Evolutionary conservation across 306 rosid species (phyloP), one percentile per base, ranked within the genome.

Genomic region (Prunus mume): DNA sequence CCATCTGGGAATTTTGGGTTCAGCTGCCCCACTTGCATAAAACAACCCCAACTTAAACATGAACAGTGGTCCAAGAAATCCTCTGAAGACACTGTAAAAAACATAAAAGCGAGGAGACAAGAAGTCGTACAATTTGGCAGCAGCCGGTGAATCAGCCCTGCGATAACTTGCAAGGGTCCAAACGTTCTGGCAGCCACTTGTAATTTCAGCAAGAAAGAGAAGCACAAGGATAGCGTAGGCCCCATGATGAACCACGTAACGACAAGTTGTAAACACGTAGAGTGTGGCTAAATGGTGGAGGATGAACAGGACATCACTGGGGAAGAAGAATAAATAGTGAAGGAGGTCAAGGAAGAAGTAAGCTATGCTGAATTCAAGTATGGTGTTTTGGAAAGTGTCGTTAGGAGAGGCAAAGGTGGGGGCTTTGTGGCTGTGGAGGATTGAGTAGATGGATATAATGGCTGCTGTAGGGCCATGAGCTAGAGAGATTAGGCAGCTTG

Each of bases 401-500:
- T 88, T 88, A 1, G 69, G 73, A 50, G 91, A 80, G 68, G 85
- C 83, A 19, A 83, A 86, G 70, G 65, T 55, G 27, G 38, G 7
- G 43, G 64, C 6, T 3, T 9, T 52, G 6, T 69, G 72, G 51
- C 77, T 34, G 27, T 38, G 68, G 5, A 54, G 32, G 15, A 80
- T 41, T 46, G 84, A 81, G 34, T 51, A 71, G 55, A 74, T 27
- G 14, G 91, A 85, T 78, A 88, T 69, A 58, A 79, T 2, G 11
- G 82, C 83, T 3, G 81, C 86, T 0, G 89, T 84, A 25, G 83
- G 70, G 61, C 89, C 86, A 32, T 88, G 89, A 56, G 81, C 85
- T 30, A 88, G 76, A n/a, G 91, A 88, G 67, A 79, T 77, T 12
- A 85, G 19, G 73, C 89, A 85, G 72, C 91, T 85, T 3, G 91